Evolutionary conservation across 768 basidiomycete species (phyloP).

Genomic region (Kwoniella shandongensis): DNA sequence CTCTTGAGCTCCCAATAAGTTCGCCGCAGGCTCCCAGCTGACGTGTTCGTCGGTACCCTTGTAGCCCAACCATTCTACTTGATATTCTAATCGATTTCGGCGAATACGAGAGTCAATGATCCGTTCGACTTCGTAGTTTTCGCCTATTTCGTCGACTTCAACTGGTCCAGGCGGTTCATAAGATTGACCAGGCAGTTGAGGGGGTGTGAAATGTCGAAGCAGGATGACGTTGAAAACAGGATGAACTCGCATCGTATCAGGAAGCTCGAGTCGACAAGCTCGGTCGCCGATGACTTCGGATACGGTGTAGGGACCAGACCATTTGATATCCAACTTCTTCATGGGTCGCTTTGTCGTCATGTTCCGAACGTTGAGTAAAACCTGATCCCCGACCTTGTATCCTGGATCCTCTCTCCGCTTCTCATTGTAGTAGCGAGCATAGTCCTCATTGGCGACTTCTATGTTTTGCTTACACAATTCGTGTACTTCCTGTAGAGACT

Average conservation of each 20-base stretch:
- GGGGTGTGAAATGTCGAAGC: slow-evolving; percentile 13
- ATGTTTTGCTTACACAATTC: slow-evolving; percentile 1
- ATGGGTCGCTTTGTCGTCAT: slow-evolving; percentile 26
- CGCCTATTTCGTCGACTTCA: background rate
- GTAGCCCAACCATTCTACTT: background rate
- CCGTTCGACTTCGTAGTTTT: background rate
- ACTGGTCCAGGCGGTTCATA: background rate
- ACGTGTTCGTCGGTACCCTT: background rate
- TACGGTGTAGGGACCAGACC: slow-evolving; percentile 31
- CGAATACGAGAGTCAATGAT: background rate
- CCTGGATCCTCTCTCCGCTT: slow-evolving; percentile 19
- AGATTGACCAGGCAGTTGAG: background rate
- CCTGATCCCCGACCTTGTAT: slow-evolving; percentile 30
- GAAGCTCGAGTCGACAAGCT: slow-evolving; percentile 26
- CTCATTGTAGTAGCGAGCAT: slow-evolving; percentile 44
- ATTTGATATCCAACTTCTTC: slow-evolving; percentile 36
- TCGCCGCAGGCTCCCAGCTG: background rate
- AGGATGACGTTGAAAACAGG: slow-evolving; percentile 32
- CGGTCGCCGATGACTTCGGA: slow-evolving; percentile 14
- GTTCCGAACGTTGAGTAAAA: slow-evolving; percentile 24
- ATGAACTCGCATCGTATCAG: slow-evolving; percentile 21
- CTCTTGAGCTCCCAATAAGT: background rate
- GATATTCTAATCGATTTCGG: background rate
- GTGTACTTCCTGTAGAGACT: slow-evolving; percentile 13
- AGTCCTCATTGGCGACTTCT: slow-evolving; percentile 35